phyloP scores from a whole-genome alignment of 257 asterid species.

The Salvia rosmarinus region DNA sequence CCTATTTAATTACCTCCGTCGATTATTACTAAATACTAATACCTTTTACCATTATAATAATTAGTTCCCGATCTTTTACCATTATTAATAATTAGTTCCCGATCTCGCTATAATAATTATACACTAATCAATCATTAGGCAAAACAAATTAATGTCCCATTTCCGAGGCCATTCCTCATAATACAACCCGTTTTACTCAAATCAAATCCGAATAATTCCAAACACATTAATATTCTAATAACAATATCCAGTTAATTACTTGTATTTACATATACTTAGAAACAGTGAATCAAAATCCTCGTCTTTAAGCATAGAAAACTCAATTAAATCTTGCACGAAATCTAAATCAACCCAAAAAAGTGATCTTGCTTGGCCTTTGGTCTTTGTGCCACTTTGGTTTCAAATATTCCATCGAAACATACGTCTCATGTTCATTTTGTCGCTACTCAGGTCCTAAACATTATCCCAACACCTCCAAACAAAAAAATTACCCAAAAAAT shows the following conservation, averaged over 20 bases:
- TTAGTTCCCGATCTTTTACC: too few relatives aligned
- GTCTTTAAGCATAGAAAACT: conserved; percentile 36
- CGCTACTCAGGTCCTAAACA: neutral
- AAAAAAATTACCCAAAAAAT: neutral
- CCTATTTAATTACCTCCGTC: neutral
- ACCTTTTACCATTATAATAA: too few relatives aligned
- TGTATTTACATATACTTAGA: too few relatives aligned
- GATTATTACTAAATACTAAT: too few relatives aligned
- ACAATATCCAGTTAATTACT: too few relatives aligned
- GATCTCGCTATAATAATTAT: neutral
- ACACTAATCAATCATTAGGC: neutral
- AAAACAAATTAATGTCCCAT: neutral
- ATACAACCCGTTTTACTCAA: neutral
- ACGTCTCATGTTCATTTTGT: neutral
- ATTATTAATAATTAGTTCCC: neutral
- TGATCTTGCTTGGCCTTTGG: conserved; percentile 37
- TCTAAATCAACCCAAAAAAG: neutral
- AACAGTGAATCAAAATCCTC: neutral
- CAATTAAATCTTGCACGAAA: conserved; percentile 47
- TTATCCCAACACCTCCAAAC: neutral
- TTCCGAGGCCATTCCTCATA: neutral
- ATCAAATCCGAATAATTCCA: neutral
- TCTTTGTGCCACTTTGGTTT: conserved; percentile 14
- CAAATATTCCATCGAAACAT: neutral
- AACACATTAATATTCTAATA: neutral